These are phyloP conservation scores for Penicillium alfredii DNA, from an alignment of 495 filamentous ascomycete genomes.

Conservation along the genomic window DNA sequence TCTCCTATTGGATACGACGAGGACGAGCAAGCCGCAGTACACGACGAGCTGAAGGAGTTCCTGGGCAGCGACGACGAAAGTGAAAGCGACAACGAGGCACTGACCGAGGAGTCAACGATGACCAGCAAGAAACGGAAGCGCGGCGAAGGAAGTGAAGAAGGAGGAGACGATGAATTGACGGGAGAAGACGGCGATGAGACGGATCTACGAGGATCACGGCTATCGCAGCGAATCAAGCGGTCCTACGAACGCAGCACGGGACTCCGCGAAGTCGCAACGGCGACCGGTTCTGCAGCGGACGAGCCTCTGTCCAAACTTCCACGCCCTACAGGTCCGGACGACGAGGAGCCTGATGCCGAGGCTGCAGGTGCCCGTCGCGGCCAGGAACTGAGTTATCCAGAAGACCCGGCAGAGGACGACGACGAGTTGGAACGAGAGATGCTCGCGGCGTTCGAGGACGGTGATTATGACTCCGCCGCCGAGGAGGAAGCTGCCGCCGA, in stretches of 20 bases:
- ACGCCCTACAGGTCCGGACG: slow-evolving; percentile 50
- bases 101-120: slow-evolving; percentile 21
- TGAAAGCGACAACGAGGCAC: slow-evolving; percentile 41
- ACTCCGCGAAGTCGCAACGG: slow-evolving; percentile 42
- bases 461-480: slow-evolving; percentile 30
- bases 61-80: slow-evolving; percentile 60
- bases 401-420: slow-evolving; percentile 45
- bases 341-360: slow-evolving; percentile 27
- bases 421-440: slow-evolving; percentile 64
- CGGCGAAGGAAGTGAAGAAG: slow-evolving; percentile 27
- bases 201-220: slow-evolving; percentile 34
- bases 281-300: slow-evolving; percentile 24
- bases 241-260: slow-evolving; percentile 42
- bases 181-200: slow-evolving; percentile 29
- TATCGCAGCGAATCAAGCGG: slow-evolving; percentile 47
- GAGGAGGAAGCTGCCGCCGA: slow-evolving; percentile 27
- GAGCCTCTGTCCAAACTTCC: slow-evolving; percentile 39
- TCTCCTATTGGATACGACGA: slow-evolving; percentile 39
- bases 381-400: slow-evolving; percentile 16
- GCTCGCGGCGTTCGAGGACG: slow-evolving; percentile 57
- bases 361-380: slow-evolving; percentile 11
- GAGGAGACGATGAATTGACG: slow-evolving; percentile 23
- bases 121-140: slow-evolving; percentile 40
- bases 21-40: slow-evolving; percentile 46
- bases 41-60: slow-evolving; percentile 75